These are phyloP conservation scores for Coemansia sp. DNA, from an alignment of 192 early-diverging fungal species.

Conservation along the genomic window DNA sequence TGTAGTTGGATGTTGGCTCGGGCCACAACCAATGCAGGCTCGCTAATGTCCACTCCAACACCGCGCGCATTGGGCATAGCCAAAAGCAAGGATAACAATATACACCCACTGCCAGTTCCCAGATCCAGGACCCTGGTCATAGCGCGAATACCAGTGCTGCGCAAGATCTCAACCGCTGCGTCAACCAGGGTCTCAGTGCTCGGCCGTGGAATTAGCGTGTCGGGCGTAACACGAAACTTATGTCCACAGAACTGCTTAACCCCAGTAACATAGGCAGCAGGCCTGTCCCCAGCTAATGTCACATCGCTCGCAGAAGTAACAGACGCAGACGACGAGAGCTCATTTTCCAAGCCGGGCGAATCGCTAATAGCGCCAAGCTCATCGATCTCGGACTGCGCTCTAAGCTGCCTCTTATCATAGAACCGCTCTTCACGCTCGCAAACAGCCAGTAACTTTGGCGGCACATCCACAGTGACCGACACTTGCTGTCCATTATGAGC, in stretches of 20 bases:
- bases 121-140: slow-evolving; percentile 59
- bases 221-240: slow-evolving; percentile 58
- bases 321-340: background rate
- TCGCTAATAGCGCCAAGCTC: background rate
- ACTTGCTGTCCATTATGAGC: slow-evolving; percentile 14
- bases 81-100: slow-evolving; percentile 61
- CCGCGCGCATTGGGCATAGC: slow-evolving; percentile 36
- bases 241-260: slow-evolving; percentile 59
- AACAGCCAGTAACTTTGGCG: slow-evolving; percentile 59
- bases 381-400: slow-evolving; percentile 50
- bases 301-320: slow-evolving; percentile 26
- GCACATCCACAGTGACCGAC: slow-evolving; percentile 32
- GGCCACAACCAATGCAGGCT: slow-evolving; percentile 56
- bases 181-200: slow-evolving; percentile 68
- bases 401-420: slow-evolving; percentile 36
- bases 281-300: slow-evolving; percentile 52
- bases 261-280: slow-evolving; percentile 32
- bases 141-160: background rate
- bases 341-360: background rate
- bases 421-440: slow-evolving; percentile 60
- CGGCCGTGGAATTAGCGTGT: slow-evolving; percentile 69
- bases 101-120: slow-evolving; percentile 74
- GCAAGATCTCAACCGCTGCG: slow-evolving; percentile 40
- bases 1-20: slow-evolving; percentile 49
- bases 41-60: slow-evolving; percentile 67